Conservation (phyloP, 2,329 filamentous ascomycete genomes). For the Malbranchea zuffiana region DNA sequence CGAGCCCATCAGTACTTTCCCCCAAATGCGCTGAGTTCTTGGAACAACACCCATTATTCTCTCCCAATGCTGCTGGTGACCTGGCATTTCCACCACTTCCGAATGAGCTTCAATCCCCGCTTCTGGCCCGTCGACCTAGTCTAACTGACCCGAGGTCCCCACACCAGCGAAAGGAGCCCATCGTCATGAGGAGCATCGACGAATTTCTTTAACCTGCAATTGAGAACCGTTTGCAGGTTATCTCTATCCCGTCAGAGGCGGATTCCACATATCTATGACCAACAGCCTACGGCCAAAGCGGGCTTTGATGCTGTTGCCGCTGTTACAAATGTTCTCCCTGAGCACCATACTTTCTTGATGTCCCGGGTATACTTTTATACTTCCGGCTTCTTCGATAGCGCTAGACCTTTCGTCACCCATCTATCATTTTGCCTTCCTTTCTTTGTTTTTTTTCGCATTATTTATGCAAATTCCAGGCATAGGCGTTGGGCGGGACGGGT, state of each 20-base stretch:
- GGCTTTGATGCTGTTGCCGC: constrained; percentile 33
- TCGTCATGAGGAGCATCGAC: constrained; percentile 38
- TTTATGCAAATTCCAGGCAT: neutral
- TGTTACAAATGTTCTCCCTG: constrained; percentile 18
- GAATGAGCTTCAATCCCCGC: constrained; percentile 4
- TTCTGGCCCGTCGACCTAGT: constrained; percentile 4
- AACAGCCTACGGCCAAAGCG: constrained; percentile 30
- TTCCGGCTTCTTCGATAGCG: neutral
- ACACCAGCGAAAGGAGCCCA: constrained; percentile 27
- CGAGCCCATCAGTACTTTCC: constrained; percentile 33
- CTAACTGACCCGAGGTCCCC: constrained; percentile 32
- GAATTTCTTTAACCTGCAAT: constrained; percentile 34
- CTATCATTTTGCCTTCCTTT: neutral
- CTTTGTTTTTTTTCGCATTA: neutral
- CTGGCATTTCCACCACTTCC: constrained; percentile 15
- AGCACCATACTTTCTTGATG: neutral
- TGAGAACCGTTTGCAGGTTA: too few relatives aligned
- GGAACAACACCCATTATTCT: constrained; percentile 29
- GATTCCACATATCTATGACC: constrained; percentile 8
- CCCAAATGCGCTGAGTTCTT: constrained; percentile 36
- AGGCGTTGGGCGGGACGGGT: neutral
- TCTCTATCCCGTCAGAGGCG: too few relatives aligned
- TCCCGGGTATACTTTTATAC: neutral
- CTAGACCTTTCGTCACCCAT: neutral
- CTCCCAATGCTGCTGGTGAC: constrained; percentile 25